Evolutionary conservation across 2,329 filamentous ascomycete species (phyloP), one percentile per base, ranked within the genome.

Genomic region (Mollisia scopiformis): DNA sequence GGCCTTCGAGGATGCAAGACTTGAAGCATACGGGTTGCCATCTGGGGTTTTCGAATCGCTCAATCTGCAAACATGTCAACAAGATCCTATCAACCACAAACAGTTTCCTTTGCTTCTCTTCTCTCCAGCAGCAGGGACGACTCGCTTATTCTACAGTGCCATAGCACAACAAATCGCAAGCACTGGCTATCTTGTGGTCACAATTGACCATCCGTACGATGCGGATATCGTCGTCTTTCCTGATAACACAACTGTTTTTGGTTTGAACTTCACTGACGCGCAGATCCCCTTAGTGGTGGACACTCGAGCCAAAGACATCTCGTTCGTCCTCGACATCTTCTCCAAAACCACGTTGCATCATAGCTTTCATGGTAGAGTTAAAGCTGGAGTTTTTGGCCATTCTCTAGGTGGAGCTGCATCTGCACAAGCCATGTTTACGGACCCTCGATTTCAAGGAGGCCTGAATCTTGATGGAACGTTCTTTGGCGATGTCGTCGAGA

Each of bases 391-490:
- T 52, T 72, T 53, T 19, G 76, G 77, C 1, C 72, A 75, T 23
- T 75, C 73, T 0, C 66, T 73, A 13, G 74, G 74, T 2, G 74
- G 74, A 1, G 74, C 75, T 4, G 66, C 74, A 3, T 68, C 75
- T 0, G 75, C 73, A 8, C 65, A 64, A 19, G 70, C 72, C 2
- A 69, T 75, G 61, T 61, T 70, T 3, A 46, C 59, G 13, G 75
- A 77, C 31, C 50, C 55, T 1, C 66, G 76, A 2, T 64, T 78
- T 33, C 59, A 67, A 1, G 75, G 70, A 2, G 76, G 75, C 2
- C 61, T 78, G 6, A 76, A 77, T 50, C 66, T 79, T 19, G 77
- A 79, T 60, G 77, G 77, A 2, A 53, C 60, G 2, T 66, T 77
- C 43, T 73, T 71, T 51, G 71, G 74, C 1, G 52, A 62, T 11